Conservation (phyloP, 306 rosid species). For the Dicorynia guianensis region DNA sequence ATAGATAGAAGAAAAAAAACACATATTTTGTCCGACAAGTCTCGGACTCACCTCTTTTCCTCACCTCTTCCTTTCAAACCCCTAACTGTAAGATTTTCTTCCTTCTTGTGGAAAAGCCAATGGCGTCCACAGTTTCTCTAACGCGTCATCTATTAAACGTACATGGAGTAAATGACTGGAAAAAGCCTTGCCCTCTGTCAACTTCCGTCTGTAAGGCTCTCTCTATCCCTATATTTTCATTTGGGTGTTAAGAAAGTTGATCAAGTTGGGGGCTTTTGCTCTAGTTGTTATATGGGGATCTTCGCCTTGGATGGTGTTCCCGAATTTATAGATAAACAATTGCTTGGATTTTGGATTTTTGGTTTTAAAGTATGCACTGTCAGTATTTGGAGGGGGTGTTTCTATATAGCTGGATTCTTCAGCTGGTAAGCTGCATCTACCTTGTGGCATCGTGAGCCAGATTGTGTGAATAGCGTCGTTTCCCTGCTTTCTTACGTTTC, state of each 20-base stretch:
- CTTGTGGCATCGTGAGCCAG: neutral
- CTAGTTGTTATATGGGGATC: neutral
- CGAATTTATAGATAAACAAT: neutral
- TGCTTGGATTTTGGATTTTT: slow-evolving; percentile 25
- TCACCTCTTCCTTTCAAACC: neutral
- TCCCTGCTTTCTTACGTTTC: neutral
- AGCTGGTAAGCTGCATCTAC: neutral
- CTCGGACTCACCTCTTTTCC: neutral
- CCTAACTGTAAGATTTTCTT: neutral
- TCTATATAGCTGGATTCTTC: neutral
- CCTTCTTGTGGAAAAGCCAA: slow-evolving; percentile 33
- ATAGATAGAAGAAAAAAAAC: no score
- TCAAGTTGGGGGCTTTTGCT: slow-evolving; percentile 10
- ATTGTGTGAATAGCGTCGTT: neutral
- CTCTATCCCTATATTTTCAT: slow-evolving; percentile 30
- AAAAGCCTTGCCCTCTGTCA: slow-evolving; percentile 46
- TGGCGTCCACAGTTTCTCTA: slow-evolving; percentile 68
- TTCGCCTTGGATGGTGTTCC: neutral
- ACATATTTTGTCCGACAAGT: no score
- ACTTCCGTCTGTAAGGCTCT: slow-evolving; percentile 48
- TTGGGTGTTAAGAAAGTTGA: slow-evolving; percentile 30
- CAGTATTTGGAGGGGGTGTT: neutral
- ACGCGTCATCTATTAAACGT: slow-evolving; percentile 55
- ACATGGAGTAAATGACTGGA: slow-evolving; percentile 51
- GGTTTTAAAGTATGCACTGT: neutral